phyloP scores from a whole-genome alignment of 768 basidiomycete species.

The Russula sp. region DNA sequence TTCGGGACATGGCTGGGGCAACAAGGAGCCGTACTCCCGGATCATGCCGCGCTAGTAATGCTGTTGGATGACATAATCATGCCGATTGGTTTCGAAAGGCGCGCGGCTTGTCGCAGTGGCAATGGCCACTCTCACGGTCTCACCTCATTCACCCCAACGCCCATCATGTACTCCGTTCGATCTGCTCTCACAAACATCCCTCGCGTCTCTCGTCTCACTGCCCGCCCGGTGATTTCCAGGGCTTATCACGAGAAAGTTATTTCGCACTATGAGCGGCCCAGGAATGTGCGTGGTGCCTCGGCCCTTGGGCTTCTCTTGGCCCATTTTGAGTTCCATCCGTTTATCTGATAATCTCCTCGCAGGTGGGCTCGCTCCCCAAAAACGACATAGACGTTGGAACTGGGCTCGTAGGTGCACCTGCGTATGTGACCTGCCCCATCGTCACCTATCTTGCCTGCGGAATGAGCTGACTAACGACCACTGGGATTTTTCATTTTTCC shows the following conservation, averaged over 20 bases:
- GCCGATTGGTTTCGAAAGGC: too few species aligned
- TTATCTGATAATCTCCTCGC: conserved; percentile 51
- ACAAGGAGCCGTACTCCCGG: background rate
- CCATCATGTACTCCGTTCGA: conserved; percentile 63
- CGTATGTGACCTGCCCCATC: conserved; percentile 45
- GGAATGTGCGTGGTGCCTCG: conserved; percentile 62
- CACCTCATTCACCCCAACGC: conserved; percentile 25
- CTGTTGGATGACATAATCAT: background rate
- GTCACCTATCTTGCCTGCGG: conserved; percentile 6
- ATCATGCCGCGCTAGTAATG: background rate
- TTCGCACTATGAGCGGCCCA: conserved; percentile 93
- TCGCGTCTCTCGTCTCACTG: conserved; percentile 34
- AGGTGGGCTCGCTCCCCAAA: conserved; percentile 98
- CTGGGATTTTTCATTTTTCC: too few species aligned
- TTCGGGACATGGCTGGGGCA: conserved; percentile 36
- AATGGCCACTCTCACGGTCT: background rate
- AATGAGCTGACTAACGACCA: conserved; percentile 17
- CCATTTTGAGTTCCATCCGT: conserved; percentile 29
- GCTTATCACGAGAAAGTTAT: conserved; percentile 95
- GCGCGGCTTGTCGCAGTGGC: background rate
- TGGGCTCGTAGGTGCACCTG: conserved; percentile 95
- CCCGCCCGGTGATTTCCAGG: conserved; percentile 52
- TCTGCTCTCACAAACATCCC: conserved; percentile 39
- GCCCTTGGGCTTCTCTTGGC: conserved; percentile 15
- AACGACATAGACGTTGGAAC: conserved; percentile 89